Conservation (phyloP, 139 green algal genomes). For the Zygnema circumcarinatum region DNA sequence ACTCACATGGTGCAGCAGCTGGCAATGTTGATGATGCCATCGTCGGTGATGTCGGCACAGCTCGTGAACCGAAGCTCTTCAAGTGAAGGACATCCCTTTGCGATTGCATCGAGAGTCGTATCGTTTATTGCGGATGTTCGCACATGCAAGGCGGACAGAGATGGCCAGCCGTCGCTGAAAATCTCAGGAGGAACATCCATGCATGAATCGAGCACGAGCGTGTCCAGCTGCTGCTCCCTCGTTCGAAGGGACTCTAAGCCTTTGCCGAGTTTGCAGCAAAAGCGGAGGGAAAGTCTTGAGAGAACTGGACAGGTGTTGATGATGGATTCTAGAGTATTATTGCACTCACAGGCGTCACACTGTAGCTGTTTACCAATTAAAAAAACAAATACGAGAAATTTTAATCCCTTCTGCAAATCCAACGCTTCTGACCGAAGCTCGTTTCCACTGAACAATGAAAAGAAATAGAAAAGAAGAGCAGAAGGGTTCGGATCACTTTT, state of each 20-base stretch:
- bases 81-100: neutral
- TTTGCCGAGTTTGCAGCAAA: neutral
- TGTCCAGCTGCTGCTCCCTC: neutral
- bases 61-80: neutral
- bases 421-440: neutral
- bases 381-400: neutral
- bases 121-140: neutral
- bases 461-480: too few relatives aligned
- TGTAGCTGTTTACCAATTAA: neutral
- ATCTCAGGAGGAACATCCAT: neutral
- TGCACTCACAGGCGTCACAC: neutral
- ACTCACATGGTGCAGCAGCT: neutral
- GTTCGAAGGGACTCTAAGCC: neutral
- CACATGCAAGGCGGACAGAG: neutral
- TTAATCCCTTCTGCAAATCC: neutral
- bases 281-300: neutral
- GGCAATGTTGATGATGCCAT: neutral
- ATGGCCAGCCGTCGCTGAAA: neutral
- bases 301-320: neutral
- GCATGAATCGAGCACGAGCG: conserved; percentile 11
- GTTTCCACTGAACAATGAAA: too few relatives aligned
- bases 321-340: neutral
- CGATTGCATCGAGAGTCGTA: neutral
- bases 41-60: neutral
- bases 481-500: too few relatives aligned